Evolutionary conservation across 2,329 filamentous ascomycete species (phyloP), one percentile per base, ranked within the genome.

Genomic region (Scedosporium aurantiacum): DNA sequence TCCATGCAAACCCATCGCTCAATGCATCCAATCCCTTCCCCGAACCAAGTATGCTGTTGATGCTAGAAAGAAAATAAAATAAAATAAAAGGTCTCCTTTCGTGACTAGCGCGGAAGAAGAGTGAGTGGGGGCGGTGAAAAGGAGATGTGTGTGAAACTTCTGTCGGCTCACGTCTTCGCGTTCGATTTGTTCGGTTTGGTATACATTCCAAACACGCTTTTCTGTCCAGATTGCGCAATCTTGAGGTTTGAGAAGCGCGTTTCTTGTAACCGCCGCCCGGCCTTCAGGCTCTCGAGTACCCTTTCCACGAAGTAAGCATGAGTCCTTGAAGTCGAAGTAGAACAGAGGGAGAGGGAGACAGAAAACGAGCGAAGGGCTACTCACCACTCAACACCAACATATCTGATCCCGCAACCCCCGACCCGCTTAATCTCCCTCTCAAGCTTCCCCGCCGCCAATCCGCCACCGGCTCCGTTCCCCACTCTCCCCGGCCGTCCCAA

Each of bases 211-310:
- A 84, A 81, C 52, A 92, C 83, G 71, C 86, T 89, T 65, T 75
- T 75, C 70, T 91, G 88, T 3, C 81, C 79, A 66, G 79, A 82
- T 0, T 81, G 71, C 5, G 84, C 85, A 58, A 89, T 72, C 66
- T 82, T 85, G 65, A 89, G 70, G 52, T 78, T 81, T 40, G 83
- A 79, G 70, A 92, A 96, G 60, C 82, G 78, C 28, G 85, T 81
- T 74, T 97, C 92, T 0, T 88, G 79, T 50, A 95, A 77, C 61
- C 91, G 79, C 70, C 83, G 90, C 2, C 87, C 88, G 1, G 82
- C 85, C 66, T 87, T 89, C 66, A 96, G 79, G 70, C 90, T 92
- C 70, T 95, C 89, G n/a, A 96, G 74, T 5, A 90, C 84, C 90
- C 88, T 90, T 47, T 3, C 12, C 8, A 14, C 1, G 5, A 8